These are phyloP conservation scores for Zoysia pacifica DNA, from an alignment of 176 grass and related monocot species.

Conservation along the genomic window DNA sequence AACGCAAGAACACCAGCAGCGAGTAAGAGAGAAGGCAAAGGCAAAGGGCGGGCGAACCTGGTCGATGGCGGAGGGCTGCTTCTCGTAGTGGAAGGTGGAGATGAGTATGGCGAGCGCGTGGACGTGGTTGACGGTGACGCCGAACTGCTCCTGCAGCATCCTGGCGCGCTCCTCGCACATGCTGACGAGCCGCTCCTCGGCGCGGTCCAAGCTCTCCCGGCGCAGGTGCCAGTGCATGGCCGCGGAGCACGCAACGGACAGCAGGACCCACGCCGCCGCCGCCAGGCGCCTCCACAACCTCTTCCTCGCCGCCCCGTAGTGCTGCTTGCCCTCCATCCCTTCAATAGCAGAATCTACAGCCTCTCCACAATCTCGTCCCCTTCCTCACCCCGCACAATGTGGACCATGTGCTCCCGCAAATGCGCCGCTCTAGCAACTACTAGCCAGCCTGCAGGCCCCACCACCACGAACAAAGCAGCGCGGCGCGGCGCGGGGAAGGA, in stretches of 20 bases:
- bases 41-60: constrained; percentile 44
- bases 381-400: constrained; percentile 29
- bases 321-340: background rate
- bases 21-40: background rate
- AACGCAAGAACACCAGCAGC: background rate
- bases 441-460: background rate
- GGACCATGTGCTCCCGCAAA: constrained; percentile 51
- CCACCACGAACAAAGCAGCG: background rate
- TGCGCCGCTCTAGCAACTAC: background rate
- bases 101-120: constrained; percentile 85
- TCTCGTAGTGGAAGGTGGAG: constrained; percentile 91
- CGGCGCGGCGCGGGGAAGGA: background rate
- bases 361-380: background rate
- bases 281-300: constrained; percentile 31
- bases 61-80: constrained; percentile 71
- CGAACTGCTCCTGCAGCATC: constrained; percentile 99
- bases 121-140: constrained; percentile 90
- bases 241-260: constrained; percentile 46
- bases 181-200: constrained; percentile 68
- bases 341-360: background rate
- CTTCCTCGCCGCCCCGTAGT: background rate
- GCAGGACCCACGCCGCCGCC: constrained; percentile 37
- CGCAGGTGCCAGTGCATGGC: constrained; percentile 62
- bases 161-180: constrained; percentile 96
- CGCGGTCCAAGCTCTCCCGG: constrained; percentile 63